Base-by-base conservation (phyloP, 2,329 filamentous ascomycete species). In the Botrytis byssoidea region DNA sequence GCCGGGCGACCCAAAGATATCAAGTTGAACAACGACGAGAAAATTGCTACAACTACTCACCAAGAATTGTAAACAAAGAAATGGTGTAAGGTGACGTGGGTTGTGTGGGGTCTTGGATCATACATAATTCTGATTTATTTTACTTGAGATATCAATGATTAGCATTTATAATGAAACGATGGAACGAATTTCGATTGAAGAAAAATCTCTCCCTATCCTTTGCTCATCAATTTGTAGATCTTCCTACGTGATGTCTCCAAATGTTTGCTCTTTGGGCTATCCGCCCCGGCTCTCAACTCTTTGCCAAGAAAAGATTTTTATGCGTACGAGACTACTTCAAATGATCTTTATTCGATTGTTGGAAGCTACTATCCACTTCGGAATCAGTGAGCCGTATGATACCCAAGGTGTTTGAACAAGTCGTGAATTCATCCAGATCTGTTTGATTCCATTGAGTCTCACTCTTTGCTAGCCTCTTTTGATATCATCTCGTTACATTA, bases 1-100 rank as follows among this genome's bases (percentile, higher is more conserved):
- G 76, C 82, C 0, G 77, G 82, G 73, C 77, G 78, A 42, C 74
- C 80, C 37, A 79, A 81, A 71, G 74, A 77, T 42, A 42, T 70
- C 16, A 63, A 67, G 44, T 22, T 73, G n/a, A 48, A 12, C 42
- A 61, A 70, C 14, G 70, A 67, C 18, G 70, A 72, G 60, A 66
- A 72, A 29, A 20, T 44, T n/a, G 44, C 70, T 32, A 66, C n/a
- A n/a, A 55, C 46, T 32, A 55, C 35, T 57, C 70, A 72, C 48
- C 46, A 46, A 22, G 60, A 72, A 46, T 61, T 59, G n/a, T 72
- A 40, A 14, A 46, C n/a, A 22, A 18, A 25, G 16, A 51, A n/a
- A 9, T 37, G 46, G 14, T 25, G 29, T 16, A 20, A 32, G 29
- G 2, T 55, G 46, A 29, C 20, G 29, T 48, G 44, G 1, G 5